Conservation (phyloP, 805 yeast species). For the Saccharomycopsis guyanensis region DNA sequence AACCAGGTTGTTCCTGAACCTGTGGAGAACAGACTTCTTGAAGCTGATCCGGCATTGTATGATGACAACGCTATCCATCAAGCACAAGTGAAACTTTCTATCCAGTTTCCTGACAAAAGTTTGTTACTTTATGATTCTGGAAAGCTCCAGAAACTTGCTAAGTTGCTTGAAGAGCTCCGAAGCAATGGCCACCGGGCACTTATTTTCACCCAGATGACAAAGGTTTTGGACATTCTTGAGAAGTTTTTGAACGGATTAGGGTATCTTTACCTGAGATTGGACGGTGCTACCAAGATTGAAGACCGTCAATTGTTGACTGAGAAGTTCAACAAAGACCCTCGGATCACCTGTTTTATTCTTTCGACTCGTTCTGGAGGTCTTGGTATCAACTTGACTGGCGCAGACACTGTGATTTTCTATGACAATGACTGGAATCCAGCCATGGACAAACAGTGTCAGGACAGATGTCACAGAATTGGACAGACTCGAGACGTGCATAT, state of each 20-base stretch:
- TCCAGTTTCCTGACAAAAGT: constrained; percentile 94
- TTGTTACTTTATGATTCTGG: constrained; percentile 94
- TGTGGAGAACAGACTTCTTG: constrained; percentile 27
- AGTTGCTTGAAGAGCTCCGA: constrained; percentile 64
- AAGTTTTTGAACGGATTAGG: constrained; percentile 93
- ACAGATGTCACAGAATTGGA: constrained; percentile 97
- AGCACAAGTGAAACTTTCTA: constrained; percentile 76
- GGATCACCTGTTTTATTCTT: constrained; percentile 82
- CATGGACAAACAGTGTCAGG: constrained; percentile 99
- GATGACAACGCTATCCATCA: constrained; percentile 60
- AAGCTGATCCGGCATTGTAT: constrained; percentile 20
- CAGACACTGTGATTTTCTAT: constrained; percentile 95
- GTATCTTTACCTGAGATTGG: constrained; percentile 86
- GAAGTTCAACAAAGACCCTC: constrained; percentile 77
- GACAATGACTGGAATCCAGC: constrained; percentile 99
- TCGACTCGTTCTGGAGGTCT: constrained; percentile 97
- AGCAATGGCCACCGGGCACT: constrained; percentile 89
- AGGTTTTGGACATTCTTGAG: constrained; percentile 87
- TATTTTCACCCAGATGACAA: constrained; percentile 97
- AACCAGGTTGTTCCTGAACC: constrained; percentile 41
- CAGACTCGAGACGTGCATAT: constrained; percentile 97
- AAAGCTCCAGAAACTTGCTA: constrained; percentile 79
- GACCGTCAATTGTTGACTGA: constrained; percentile 94
- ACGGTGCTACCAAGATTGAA: constrained; percentile 96
- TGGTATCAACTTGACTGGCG: constrained; percentile 96